Conservation (phyloP, 1,284 basidiomycete genomes). For the Puccinia novopanici region DNA sequence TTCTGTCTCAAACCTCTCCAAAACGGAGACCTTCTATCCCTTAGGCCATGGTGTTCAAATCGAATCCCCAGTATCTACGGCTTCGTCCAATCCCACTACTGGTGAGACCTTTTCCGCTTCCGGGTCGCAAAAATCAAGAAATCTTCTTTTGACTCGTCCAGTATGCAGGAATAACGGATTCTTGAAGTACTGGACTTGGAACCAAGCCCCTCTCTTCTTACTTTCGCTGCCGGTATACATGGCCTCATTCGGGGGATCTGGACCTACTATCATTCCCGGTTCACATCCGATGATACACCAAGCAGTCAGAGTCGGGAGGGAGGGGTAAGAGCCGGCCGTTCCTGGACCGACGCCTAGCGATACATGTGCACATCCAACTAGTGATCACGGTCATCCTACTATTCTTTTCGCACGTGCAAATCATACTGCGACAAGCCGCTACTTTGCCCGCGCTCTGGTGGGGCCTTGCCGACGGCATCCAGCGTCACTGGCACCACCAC, state of each 20-base stretch:
- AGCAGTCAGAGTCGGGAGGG: not conserved
- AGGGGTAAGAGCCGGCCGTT: conserved; percentile 7
- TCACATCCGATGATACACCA: no score
- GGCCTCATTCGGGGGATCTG: conserved; percentile 15
- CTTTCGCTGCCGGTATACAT: conserved; percentile 35
- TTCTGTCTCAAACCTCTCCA: not conserved
- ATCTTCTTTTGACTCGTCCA: not conserved
- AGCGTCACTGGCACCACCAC: not conserved
- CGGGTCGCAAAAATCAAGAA: not conserved
- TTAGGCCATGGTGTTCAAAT: conserved; percentile 38
- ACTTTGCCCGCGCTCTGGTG: conserved; percentile 41
- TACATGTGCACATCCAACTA: conserved; percentile 31
- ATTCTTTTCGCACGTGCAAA: conserved; percentile 45
- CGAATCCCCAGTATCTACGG: conserved; percentile 26
- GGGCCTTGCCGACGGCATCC: conserved; percentile 25
- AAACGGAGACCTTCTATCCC: not conserved
- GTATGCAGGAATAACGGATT: conserved; percentile 47
- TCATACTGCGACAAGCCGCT: conserved; percentile 30
- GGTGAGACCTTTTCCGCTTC: conserved; percentile 10
- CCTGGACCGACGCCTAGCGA: not conserved
- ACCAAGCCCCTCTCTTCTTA: conserved; percentile 24
- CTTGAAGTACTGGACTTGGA: conserved; percentile 31
- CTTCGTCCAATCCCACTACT: conserved; percentile 46
- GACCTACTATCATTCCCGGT: not conserved
- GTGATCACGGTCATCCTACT: conserved; percentile 8